Percentiles rank a stretch among this genome's conserved stretches.
Conservation (phyloP, 2,329 filamentous ascomycete genomes). For the Paraconiothyrium sp. region DNA sequence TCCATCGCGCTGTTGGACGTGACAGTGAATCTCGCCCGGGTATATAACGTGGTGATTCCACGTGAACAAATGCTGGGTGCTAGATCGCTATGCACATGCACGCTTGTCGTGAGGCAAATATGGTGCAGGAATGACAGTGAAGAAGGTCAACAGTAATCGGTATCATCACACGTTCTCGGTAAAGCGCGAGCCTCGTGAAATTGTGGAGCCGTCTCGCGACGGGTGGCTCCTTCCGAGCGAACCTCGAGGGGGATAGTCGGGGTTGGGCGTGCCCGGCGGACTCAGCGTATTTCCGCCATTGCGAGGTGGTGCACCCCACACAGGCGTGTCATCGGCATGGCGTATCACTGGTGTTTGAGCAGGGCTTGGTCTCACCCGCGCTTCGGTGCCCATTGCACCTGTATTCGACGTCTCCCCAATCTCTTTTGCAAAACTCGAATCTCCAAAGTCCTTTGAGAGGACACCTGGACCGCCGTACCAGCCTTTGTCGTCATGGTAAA, state of each 20-base stretch:
- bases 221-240: slow-evolving; percentile 55
- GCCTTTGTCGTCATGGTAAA: slow-evolving; percentile 57
- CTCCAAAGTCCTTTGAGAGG: slow-evolving; percentile 29
- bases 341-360: slow-evolving; percentile 69
- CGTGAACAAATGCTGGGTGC: slow-evolving; percentile 23
- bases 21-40: slow-evolving; percentile 23
- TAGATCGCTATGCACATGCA: slow-evolving; percentile 33
- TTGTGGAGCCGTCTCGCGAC: slow-evolving; percentile 51
- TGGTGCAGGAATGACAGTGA: slow-evolving; percentile 33
- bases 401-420: slow-evolving; percentile 32
- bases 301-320: slow-evolving; percentile 34
- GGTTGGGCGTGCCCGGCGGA: slow-evolving; percentile 52
- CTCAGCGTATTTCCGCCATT: slow-evolving; percentile 38
- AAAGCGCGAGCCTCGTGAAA: slow-evolving; percentile 56
- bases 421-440: slow-evolving; percentile 35
- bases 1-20: slow-evolving; percentile 14
- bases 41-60: slow-evolving; percentile 31
- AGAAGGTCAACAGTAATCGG: slow-evolving; percentile 30
- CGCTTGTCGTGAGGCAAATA: slow-evolving; percentile 35
- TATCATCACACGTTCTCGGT: slow-evolving; percentile 57
- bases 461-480: slow-evolving; percentile 52
- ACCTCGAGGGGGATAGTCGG: slow-evolving; percentile 36
- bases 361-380: slow-evolving; percentile 62
- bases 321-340: slow-evolving; percentile 47
- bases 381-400: slow-evolving; percentile 34